Evolutionary conservation across 108 stramenopile genomes (phyloP), one percentile per base, ranked within the genome.

Genomic region (Nannochloropsis gaditana): DNA sequence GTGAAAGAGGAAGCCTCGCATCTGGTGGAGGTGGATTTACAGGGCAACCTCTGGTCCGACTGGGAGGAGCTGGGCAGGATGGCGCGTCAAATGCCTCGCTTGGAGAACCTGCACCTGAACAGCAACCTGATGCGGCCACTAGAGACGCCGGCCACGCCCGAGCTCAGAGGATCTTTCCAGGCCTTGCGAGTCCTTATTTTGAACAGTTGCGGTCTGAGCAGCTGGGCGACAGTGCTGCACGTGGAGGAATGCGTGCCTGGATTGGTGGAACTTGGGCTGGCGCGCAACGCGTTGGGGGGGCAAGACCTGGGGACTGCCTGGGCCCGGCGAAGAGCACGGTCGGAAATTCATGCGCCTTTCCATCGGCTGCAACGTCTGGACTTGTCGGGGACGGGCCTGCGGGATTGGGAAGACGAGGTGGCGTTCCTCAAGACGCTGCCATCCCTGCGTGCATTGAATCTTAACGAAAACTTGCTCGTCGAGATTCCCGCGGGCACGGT

Each of bases 41-140:
- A 88, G 80, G 85, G 84, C 44, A 88, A 88, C 81, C 81, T 88
- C n/a, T 81, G 85, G 19, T 80, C 21, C 15, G 19, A 43, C 79
- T 88, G 88, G 88, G 50, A 45, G 11, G 85, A 85, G 42, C 79
- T 88, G 21, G 73, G 44, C 9, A 44, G 45, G 4, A 15, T 83
- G 17, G 83, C 42, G 10, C 59, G 59, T n/a, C 59, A 73, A 73
- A 4, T 73, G 59, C 59, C 59, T n/a, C 59, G 59, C 59, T 73
- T 73, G 59, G 59, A 73, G 59, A 73, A n/a, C 15, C n/a, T 73
- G 59, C 59, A 73, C n/a, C n/a, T 73, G 59, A 73, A 73, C n/a
- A 73, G 59, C n/a, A 73, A 73, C n/a, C 6, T 73, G 59, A 73
- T 73, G 59, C 59, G 59, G 19, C 59, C 59, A 0, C n/a, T 73